These are phyloP conservation scores for Euphorbia peplus DNA, from an alignment of 345 rosid species.

Conservation along the genomic window DNA sequence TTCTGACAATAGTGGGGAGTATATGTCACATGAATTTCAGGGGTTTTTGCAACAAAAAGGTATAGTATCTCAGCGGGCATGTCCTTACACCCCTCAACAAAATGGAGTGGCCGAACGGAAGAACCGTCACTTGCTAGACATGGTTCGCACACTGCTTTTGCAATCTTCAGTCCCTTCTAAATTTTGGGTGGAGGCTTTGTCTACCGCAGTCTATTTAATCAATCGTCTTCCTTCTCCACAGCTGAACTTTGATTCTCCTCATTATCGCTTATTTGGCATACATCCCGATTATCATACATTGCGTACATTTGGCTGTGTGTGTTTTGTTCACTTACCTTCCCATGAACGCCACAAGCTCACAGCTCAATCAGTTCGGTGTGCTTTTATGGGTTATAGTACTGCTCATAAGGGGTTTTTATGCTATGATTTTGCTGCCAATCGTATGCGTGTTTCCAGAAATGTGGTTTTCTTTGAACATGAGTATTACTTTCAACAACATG, in stretches of 20 bases:
- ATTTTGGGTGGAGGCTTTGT: too few relatives aligned
- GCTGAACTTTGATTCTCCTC: neutral
- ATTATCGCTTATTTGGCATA: neutral
- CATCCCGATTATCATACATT: neutral
- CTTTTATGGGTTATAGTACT: neutral
- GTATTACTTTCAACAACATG: too few relatives aligned
- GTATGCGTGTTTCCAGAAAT: neutral
- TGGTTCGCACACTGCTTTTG: too few relatives aligned
- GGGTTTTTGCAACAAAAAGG: too few relatives aligned
- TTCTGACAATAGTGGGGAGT: too few relatives aligned
- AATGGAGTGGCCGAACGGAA: too few relatives aligned
- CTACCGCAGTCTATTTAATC: neutral
- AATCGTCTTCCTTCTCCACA: neutral
- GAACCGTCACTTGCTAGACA: too few relatives aligned
- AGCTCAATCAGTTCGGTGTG: neutral
- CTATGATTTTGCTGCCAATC: neutral
- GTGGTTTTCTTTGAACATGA: neutral
- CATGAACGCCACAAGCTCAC: neutral
- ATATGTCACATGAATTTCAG: too few relatives aligned
- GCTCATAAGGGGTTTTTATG: neutral
- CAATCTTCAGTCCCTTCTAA: too few relatives aligned
- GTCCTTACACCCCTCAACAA: too few relatives aligned
- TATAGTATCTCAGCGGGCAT: too few relatives aligned
- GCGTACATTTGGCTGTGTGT: neutral
- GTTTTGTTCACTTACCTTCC: neutral